Conservation (phyloP, 768 basidiomycete species). For the Panellus pusillus region DNA sequence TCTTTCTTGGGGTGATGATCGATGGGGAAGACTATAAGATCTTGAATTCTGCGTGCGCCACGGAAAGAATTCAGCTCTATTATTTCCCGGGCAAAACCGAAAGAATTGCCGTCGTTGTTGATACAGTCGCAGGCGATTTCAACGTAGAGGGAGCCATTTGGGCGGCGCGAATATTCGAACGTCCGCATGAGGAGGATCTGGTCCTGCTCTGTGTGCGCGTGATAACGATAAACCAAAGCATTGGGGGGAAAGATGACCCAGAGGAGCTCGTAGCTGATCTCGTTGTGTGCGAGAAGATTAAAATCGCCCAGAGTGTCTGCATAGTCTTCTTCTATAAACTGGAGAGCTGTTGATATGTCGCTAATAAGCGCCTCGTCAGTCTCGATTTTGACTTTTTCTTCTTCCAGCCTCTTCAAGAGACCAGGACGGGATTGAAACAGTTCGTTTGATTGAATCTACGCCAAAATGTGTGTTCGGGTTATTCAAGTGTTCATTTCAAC, state of each 20-base stretch:
- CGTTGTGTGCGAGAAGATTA: constrained; percentile 10
- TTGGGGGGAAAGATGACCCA: constrained; percentile 30
- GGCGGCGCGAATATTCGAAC: constrained; percentile 1
- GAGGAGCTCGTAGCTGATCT: constrained; percentile 32
- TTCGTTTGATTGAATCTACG: constrained; percentile 17
- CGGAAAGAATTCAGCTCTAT: constrained; percentile 19
- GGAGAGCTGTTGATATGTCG: constrained; percentile 22
- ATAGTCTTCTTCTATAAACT: constrained; percentile 21
- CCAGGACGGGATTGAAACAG: constrained; percentile 19
- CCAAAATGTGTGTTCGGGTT: neutral
- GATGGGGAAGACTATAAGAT: constrained; percentile 23
- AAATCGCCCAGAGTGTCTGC: constrained; percentile 14
- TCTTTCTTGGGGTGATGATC: constrained; percentile 8
- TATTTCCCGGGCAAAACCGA: constrained; percentile 15
- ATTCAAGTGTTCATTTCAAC: too few species aligned
- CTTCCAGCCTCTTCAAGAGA: constrained; percentile 14
- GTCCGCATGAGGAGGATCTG: constrained; percentile 11
- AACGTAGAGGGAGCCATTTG: neutral
- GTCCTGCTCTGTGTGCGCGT: constrained; percentile 17
- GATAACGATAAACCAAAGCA: constrained; percentile 22
- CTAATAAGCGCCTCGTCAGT: constrained; percentile 13
- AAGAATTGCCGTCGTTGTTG: constrained; percentile 18
- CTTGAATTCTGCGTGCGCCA: constrained; percentile 20
- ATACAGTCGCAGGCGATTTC: constrained; percentile 18
- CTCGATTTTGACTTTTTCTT: constrained; percentile 16